Evolutionary conservation across 2,329 filamentous ascomycete species (phyloP).

Genomic region (Ceratocystis cacaofunesta): DNA sequence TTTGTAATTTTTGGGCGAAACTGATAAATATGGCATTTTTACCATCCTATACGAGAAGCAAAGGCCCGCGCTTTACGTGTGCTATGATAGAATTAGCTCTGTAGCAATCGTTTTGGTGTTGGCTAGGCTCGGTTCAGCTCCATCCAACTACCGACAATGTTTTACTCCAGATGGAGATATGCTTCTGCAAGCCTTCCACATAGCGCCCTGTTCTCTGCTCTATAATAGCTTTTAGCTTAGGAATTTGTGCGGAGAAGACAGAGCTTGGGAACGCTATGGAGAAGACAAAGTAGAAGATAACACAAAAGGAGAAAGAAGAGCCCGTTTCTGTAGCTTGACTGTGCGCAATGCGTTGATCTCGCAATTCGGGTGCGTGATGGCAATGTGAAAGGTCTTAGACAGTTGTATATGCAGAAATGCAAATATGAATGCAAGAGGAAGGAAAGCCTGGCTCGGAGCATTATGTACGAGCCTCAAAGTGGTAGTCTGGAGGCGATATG

Average conservation of each 20-base stretch:
- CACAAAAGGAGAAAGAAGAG: not conserved
- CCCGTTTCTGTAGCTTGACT: not conserved
- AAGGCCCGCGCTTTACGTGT: not conserved
- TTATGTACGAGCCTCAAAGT: not conserved
- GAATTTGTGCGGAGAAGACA: not conserved
- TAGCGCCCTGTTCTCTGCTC: not conserved
- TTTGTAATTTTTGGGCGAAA: not conserved
- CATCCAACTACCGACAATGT: not conserved
- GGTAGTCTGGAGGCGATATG: not conserved
- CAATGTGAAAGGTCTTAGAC: not conserved
- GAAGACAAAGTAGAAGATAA: not conserved
- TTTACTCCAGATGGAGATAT: not conserved
- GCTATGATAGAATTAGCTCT: not conserved
- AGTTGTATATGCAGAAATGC: not conserved
- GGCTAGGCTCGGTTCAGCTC: not conserved
- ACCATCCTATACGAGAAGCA: not conserved
- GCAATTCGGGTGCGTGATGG: not conserved
- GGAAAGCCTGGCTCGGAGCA: not conserved
- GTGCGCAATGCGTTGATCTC: not conserved
- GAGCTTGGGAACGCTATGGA: not conserved
- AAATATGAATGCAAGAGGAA: not conserved
- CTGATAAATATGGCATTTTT: not conserved
- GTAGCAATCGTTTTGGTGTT: not conserved
- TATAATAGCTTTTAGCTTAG: not conserved
- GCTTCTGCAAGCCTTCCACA: constrained; percentile 1